Conservation (phyloP, 2,329 filamentous ascomycete genomes). For the Diaporthe ilicicola region DNA sequence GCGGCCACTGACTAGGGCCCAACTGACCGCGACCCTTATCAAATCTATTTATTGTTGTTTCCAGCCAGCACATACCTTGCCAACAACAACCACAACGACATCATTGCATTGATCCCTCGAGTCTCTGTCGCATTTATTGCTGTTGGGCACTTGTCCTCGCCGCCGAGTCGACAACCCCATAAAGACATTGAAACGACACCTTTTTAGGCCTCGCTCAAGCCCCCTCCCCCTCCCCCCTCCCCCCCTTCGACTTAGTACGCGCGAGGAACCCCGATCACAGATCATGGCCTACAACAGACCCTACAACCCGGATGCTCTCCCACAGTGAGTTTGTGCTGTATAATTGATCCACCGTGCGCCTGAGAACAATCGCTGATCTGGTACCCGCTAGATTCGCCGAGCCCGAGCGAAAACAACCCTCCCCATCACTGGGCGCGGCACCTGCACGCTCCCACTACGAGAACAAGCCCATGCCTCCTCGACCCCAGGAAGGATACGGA, state of each 20-base stretch:
- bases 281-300: slow-evolving; percentile 93
- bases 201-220: neutral
- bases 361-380: slow-evolving; percentile 24
- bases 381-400: slow-evolving; percentile 56
- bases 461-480: slow-evolving; percentile 55
- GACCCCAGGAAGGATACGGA: slow-evolving; percentile 42
- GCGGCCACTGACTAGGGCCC: slow-evolving; percentile 12
- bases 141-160: neutral
- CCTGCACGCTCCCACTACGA: slow-evolving; percentile 53
- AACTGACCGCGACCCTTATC: slow-evolving; percentile 25
- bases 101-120: slow-evolving; percentile 3
- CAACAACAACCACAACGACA: slow-evolving; percentile 17
- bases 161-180: neutral
- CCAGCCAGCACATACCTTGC: neutral
- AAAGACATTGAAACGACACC: neutral
- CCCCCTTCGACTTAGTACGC: slow-evolving; percentile 25
- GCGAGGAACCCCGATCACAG: neutral
- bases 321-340: slow-evolving; percentile 69
- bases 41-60: slow-evolving; percentile 26
- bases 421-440: slow-evolving; percentile 37
- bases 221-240: neutral
- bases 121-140: neutral
- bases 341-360: neutral
- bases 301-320: slow-evolving; percentile 94
- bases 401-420: slow-evolving; percentile 50